A percentile compares a stretch with the other conserved stretches of the same genome.
phyloP scores from a whole-genome alignment of 2,329 filamentous ascomycete genomes.

The Knoxdaviesia proteae region DNA sequence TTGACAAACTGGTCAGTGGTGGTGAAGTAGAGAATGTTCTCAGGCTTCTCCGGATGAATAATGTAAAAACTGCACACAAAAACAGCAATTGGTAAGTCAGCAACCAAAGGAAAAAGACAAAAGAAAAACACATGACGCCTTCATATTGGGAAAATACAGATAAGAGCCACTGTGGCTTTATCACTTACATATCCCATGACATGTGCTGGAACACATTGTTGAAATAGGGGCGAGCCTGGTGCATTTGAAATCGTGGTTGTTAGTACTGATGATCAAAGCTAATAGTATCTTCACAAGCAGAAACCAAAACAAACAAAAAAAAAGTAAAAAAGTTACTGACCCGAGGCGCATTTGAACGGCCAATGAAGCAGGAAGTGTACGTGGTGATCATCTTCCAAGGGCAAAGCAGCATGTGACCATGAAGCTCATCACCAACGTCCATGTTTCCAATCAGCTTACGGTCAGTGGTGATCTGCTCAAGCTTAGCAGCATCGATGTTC shows the following conservation, averaged over 20 bases:
- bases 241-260: no score
- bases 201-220: neutral
- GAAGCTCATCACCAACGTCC: neutral
- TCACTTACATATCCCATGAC: constrained; percentile 4
- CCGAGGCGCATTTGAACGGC: constrained; percentile 26
- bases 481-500: no score
- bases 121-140: no score
- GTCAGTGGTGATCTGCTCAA: no score
- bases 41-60: constrained; percentile 24
- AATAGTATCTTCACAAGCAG: no score
- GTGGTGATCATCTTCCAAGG: constrained; percentile 30
- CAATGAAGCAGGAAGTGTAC: constrained; percentile 40
- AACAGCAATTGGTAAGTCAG: no score
- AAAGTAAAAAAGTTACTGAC: constrained; percentile 12
- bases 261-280: no score
- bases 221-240: no score
- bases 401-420: constrained; percentile 17
- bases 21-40: constrained; percentile 40
- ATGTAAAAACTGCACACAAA: constrained; percentile 39
- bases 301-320: no score
- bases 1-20: constrained; percentile 41
- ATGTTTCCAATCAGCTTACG: neutral
- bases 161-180: neutral
- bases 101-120: no score
- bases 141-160: no score